Evolutionary conservation across 2,329 filamentous ascomycete species (phyloP).

Genomic region (Claviceps sorghi): DNA sequence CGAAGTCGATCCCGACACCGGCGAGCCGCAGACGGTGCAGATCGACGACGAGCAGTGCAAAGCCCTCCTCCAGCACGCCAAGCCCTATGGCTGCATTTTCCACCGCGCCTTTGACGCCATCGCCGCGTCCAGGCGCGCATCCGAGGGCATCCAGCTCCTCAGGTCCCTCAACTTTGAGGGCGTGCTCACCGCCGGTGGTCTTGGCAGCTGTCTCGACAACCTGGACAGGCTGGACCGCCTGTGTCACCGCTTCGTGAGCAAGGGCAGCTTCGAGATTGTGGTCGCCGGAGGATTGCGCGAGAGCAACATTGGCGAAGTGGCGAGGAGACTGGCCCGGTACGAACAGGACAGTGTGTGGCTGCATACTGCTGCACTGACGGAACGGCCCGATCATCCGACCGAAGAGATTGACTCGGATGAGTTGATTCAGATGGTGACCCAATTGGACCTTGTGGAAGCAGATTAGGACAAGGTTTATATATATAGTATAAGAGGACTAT

Average conservation of each 20-base stretch:
- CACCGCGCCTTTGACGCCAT: constrained; percentile 42
- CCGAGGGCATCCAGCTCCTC: constrained; percentile 20
- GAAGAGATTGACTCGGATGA: constrained; percentile 15
- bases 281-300: constrained; percentile 37
- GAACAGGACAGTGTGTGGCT: constrained; percentile 22
- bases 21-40: neutral
- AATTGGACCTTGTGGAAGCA: constrained; percentile 6
- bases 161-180: constrained; percentile 31
- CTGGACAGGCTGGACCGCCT: constrained; percentile 22
- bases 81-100: constrained; percentile 33
- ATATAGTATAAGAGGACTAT: too few relatives aligned
- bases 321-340: constrained; percentile 13
- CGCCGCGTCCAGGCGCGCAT: constrained; percentile 13
- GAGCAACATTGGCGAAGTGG: constrained; percentile 21
- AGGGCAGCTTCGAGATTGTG: constrained; percentile 29
- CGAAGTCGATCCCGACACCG: neutral
- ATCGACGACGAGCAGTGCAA: constrained; percentile 28
- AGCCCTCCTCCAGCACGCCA: constrained; percentile 26
- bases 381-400: constrained; percentile 5
- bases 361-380: constrained; percentile 28
- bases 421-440: constrained; percentile 10
- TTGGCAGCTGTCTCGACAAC: constrained; percentile 26
- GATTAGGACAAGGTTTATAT: too few relatives aligned
- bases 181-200: constrained; percentile 39
- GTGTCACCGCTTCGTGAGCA: constrained; percentile 12